Evolutionary conservation across 805 yeast species (phyloP).

Genomic region (Metschnikowia drakensbergensis): DNA sequence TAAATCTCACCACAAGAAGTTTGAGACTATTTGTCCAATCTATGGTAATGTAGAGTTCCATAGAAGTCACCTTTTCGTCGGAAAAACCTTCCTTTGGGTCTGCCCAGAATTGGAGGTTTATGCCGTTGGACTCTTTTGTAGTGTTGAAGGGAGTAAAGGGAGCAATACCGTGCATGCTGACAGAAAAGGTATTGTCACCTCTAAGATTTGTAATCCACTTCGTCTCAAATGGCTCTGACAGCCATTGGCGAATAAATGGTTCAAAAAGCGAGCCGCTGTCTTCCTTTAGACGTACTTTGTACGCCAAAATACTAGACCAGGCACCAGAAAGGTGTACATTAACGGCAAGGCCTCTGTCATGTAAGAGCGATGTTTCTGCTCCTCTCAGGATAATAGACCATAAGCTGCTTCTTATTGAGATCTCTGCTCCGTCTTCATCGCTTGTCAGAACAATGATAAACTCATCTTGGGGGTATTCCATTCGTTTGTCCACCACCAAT

Average conservation of each 20-base stretch:
- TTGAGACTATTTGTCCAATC: slow-evolving; percentile 61
- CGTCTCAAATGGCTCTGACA: slow-evolving; percentile 62
- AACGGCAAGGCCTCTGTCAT: slow-evolving; percentile 41
- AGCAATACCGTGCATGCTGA: slow-evolving; percentile 60
- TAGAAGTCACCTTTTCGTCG: slow-evolving; percentile 15
- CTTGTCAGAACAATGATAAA: slow-evolving; percentile 39
- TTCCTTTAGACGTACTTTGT: slow-evolving; percentile 31
- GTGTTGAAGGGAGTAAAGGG: slow-evolving; percentile 59
- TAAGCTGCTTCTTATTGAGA: slow-evolving; percentile 26
- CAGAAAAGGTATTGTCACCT: slow-evolving; percentile 23
- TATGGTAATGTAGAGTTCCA: slow-evolving; percentile 43
- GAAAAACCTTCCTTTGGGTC: slow-evolving; percentile 29
- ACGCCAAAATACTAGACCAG: slow-evolving; percentile 61
- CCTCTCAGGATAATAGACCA: slow-evolving; percentile 38
- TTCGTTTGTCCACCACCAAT: slow-evolving; percentile 44
- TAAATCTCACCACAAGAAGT: slow-evolving; percentile 67
- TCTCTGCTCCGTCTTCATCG: slow-evolving; percentile 20
- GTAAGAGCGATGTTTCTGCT: slow-evolving; percentile 40
- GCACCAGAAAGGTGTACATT: slow-evolving; percentile 52
- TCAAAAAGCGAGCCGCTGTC: slow-evolving; percentile 33
- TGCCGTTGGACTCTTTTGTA: slow-evolving; percentile 15
- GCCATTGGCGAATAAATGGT: slow-evolving; percentile 67
- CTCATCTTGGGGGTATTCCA: slow-evolving; percentile 12
- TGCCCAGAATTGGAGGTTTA: slow-evolving; percentile 43
- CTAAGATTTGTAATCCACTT: slow-evolving; percentile 69